These are phyloP conservation scores for Bothia castanella DNA, from an alignment of 1,284 basidiomycete species.

Conservation along the genomic window DNA sequence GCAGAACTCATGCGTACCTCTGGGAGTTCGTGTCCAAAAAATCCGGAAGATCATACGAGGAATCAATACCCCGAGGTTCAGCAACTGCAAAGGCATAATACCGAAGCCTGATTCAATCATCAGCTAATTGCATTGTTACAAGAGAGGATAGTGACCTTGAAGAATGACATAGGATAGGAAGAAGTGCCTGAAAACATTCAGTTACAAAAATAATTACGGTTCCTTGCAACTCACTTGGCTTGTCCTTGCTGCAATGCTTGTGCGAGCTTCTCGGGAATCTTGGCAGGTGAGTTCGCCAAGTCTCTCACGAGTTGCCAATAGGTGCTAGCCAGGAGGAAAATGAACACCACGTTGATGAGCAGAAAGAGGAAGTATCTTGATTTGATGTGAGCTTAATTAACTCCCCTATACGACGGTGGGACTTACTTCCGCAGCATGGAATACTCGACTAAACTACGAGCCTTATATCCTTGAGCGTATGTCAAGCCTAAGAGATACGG, in stretches of 20 bases:
- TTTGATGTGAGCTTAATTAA: slow-evolving; percentile 8
- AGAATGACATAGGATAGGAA: slow-evolving; percentile 95
- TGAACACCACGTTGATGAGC: slow-evolving; percentile 92
- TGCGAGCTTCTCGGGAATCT: slow-evolving; percentile 88
- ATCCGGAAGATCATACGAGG: slow-evolving; percentile 68
- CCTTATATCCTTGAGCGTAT: slow-evolving; percentile 84
- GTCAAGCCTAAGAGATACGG: slow-evolving; percentile 58
- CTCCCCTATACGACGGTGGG: neutral
- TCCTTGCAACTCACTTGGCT: slow-evolving; percentile 48
- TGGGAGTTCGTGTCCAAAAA: slow-evolving; percentile 78
- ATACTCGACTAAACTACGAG: slow-evolving; percentile 90
- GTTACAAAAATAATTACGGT: slow-evolving; percentile 5
- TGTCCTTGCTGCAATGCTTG: slow-evolving; percentile 70
- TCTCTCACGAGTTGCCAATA: slow-evolving; percentile 88
- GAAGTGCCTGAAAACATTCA: slow-evolving; percentile 63
- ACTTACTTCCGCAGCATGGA: slow-evolving; percentile 87
- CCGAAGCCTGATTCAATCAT: slow-evolving; percentile 61
- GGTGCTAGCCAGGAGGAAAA: slow-evolving; percentile 87
- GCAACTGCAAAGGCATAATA: slow-evolving; percentile 91
- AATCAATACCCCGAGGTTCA: slow-evolving; percentile 84
- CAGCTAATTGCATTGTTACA: slow-evolving; percentile 2
- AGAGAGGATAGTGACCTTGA: slow-evolving; percentile 54
- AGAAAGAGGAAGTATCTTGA: slow-evolving; percentile 90
- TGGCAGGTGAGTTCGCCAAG: slow-evolving; percentile 80
- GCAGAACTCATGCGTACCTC: slow-evolving; percentile 51